phyloP scores from a whole-genome alignment of 805 yeast genomes.

The Debaryomyces prosopidis region DNA sequence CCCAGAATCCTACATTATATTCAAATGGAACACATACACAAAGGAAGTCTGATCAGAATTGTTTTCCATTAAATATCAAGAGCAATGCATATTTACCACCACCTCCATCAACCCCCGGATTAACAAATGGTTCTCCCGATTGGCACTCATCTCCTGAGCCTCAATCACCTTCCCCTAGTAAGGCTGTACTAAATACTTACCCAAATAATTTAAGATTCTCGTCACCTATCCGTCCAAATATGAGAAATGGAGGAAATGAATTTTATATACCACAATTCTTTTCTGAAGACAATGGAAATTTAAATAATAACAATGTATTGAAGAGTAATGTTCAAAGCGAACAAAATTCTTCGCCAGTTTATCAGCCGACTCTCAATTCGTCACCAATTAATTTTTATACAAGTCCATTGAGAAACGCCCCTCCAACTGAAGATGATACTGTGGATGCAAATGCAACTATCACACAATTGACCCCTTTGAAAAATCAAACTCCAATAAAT shows the following conservation, averaged over 20 bases:
- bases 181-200: constrained; percentile 4
- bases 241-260: constrained; percentile 16
- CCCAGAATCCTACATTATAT: constrained; percentile 43
- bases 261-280: constrained; percentile 44
- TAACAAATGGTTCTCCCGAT: constrained; percentile 37
- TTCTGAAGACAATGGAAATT: constrained; percentile 23
- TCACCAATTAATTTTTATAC: constrained; percentile 30
- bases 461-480: constrained; percentile 41
- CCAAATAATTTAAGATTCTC: constrained; percentile 10
- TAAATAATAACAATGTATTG: not conserved
- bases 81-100: constrained; percentile 29
- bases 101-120: constrained; percentile 35
- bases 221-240: constrained; percentile 27
- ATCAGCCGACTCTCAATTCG: constrained; percentile 21
- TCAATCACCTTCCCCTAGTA: constrained; percentile 32
- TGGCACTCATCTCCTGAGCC: constrained; percentile 42
- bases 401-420: constrained; percentile 18
- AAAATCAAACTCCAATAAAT: constrained; percentile 32
- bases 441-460: constrained; percentile 43
- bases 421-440: constrained; percentile 26
- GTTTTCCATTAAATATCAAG: constrained; percentile 3
- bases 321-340: constrained; percentile 7
- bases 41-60: constrained; percentile 6
- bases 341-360: constrained; percentile 25
- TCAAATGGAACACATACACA: not conserved